Conservation (phyloP, 805 yeast genomes). For the Priceomyces haplophilus region DNA sequence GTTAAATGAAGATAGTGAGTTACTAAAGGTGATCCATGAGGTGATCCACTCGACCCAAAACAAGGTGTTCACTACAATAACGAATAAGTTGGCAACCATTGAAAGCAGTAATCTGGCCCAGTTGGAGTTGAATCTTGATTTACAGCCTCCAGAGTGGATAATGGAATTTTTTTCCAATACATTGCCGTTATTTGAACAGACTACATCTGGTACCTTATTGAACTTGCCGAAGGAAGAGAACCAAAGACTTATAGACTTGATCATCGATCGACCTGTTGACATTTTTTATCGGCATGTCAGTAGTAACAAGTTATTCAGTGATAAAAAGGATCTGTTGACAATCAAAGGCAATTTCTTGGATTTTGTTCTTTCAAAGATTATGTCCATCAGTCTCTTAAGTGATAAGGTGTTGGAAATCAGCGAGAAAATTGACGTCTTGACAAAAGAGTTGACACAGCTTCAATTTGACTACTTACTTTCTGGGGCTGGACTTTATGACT, state of each 20-base stretch:
- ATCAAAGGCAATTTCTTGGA: constrained; percentile 61
- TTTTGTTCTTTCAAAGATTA: constrained; percentile 50
- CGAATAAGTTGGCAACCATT: constrained; percentile 31
- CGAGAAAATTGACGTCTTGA: constrained; percentile 30
- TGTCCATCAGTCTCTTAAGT: constrained; percentile 42
- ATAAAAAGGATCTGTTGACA: constrained; percentile 37
- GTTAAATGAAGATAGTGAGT: constrained; percentile 17
- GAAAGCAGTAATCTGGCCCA: constrained; percentile 36
- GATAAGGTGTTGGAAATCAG: constrained; percentile 35
- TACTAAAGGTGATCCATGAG: constrained; percentile 22
- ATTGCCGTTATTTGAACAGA: constrained; percentile 52
- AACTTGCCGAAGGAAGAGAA: constrained; percentile 35
- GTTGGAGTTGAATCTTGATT: constrained; percentile 47
- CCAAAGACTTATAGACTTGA: constrained; percentile 33
- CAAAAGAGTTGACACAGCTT: constrained; percentile 37
- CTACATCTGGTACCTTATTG: constrained; percentile 37
- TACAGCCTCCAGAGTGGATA: constrained; percentile 84
- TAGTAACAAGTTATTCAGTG: constrained; percentile 23
- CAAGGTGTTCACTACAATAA: constrained; percentile 23
- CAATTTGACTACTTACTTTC: constrained; percentile 49
- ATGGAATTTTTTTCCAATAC: constrained; percentile 61
- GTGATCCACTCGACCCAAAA: constrained; percentile 26
- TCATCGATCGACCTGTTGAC: constrained; percentile 47
- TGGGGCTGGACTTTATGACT: constrained; percentile 55
- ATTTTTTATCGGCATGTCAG: constrained; percentile 34